phyloP scores from a whole-genome alignment of 495 filamentous ascomycete species.

The Lepraria neglecta region DNA sequence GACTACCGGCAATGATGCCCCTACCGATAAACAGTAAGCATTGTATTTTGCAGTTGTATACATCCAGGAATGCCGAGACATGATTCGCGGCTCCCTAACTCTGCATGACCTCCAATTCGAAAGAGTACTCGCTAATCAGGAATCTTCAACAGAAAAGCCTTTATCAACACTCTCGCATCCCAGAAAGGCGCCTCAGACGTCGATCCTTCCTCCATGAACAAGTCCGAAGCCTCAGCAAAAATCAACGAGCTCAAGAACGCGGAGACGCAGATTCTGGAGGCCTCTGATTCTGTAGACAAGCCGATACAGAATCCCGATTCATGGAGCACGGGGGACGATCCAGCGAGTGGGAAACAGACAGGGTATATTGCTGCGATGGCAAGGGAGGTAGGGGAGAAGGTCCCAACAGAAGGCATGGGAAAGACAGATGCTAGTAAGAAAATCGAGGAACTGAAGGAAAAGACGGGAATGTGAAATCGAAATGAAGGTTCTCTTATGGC shows the following conservation, averaged over 20 bases:
- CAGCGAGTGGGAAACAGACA: slow-evolving; percentile 27
- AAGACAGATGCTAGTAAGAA: slow-evolving; percentile 30
- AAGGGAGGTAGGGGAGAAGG: slow-evolving; percentile 25
- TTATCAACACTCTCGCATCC: slow-evolving; percentile 25
- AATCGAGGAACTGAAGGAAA: slow-evolving; percentile 29
- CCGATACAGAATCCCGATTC: slow-evolving; percentile 26
- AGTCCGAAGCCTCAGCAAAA: slow-evolving; percentile 25
- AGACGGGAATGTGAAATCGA: slow-evolving; percentile 26
- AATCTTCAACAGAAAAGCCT: slow-evolving; percentile 8
- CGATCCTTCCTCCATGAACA: slow-evolving; percentile 23
- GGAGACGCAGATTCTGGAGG: slow-evolving; percentile 13
- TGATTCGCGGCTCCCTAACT: no score
- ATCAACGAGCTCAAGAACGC: slow-evolving; percentile 29
- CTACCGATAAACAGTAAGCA: slow-evolving; percentile 21
- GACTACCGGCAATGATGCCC: slow-evolving; percentile 25
- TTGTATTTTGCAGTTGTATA: no score
- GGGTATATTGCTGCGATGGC: slow-evolving; percentile 30
- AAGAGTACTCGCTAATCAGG: no score
- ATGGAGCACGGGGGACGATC: slow-evolving; percentile 26
- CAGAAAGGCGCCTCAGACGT: slow-evolving; percentile 19
- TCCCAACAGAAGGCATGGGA: slow-evolving; percentile 26
- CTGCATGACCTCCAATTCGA: no score
- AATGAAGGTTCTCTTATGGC: no score
- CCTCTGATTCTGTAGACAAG: background rate
- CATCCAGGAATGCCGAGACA: no score